phyloP scores from a whole-genome alignment of 164 flowering plant species.

The Nelumbo lutea region DNA sequence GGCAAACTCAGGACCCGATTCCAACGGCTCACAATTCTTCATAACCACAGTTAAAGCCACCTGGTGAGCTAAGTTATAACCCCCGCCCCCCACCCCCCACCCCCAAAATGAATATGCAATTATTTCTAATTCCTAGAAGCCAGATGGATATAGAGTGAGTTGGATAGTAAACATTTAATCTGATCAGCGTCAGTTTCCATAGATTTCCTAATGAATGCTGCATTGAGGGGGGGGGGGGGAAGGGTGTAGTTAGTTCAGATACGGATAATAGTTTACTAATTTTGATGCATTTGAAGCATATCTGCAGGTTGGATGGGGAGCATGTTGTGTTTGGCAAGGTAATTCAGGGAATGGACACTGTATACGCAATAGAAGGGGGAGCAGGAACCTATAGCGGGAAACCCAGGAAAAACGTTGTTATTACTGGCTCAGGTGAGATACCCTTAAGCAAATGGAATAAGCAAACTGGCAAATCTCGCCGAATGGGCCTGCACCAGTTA shows the following conservation, averaged over 20 bases:
- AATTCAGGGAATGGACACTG: conserved; percentile 95
- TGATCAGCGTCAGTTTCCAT: too few species aligned
- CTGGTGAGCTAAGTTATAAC: conserved; percentile 51
- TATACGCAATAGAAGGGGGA: conserved; percentile 90
- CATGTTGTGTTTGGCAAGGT: conserved; percentile 97
- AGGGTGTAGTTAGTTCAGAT: too few species aligned
- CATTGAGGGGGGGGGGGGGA: too few species aligned
- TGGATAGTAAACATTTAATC: too few species aligned
- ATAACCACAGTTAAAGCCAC: conserved; percentile 88
- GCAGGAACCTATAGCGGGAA: conserved; percentile 96
- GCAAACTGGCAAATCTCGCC: conserved; percentile 34
- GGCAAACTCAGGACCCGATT: conserved; percentile 94
- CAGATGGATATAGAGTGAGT: too few species aligned
- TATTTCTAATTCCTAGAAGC: too few species aligned
- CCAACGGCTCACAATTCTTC: conserved; percentile 96
- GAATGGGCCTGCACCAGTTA: conserved; percentile 7
- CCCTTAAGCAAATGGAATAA: conserved; percentile 79
- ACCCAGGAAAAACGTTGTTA: conserved; percentile 87
- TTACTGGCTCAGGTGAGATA: conserved; percentile 89
- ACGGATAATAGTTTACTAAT: too few species aligned
- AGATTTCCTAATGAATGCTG: too few species aligned
- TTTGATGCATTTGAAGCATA: neutral
- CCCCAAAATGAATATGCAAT: neutral
- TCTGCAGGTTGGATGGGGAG: conserved; percentile 82
- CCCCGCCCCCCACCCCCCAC: too few species aligned